Conservation (phyloP, 495 filamentous ascomycete genomes). For the Penicillium nucicola region DNA sequence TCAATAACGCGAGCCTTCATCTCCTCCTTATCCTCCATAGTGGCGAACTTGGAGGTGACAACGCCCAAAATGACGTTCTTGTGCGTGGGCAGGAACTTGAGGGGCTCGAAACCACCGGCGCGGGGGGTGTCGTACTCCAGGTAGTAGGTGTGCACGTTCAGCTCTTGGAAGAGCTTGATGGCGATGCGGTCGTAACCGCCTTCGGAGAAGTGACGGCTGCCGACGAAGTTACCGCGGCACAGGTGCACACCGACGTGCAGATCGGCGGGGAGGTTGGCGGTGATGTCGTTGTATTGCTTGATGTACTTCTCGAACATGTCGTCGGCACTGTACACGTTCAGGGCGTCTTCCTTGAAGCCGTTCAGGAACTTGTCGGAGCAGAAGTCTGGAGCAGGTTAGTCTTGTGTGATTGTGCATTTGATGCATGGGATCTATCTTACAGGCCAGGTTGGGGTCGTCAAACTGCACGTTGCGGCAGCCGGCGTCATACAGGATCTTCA, state of each 20-base stretch:
- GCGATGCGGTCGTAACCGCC: slow-evolving; percentile 80
- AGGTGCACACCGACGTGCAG: slow-evolving; percentile 75
- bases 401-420: not conserved
- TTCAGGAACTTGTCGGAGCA: slow-evolving; percentile 72
- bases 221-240: slow-evolving; percentile 79
- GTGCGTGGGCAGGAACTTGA: slow-evolving; percentile 65
- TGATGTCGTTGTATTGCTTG: slow-evolving; percentile 70
- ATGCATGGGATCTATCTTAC: slow-evolving; percentile 38
- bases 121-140: slow-evolving; percentile 79
- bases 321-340: slow-evolving; percentile 56
- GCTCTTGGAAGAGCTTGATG: slow-evolving; percentile 70
- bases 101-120: slow-evolving; percentile 74
- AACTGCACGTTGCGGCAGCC: slow-evolving; percentile 71
- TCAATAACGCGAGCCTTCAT: slow-evolving; percentile 65
- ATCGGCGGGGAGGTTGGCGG: slow-evolving; percentile 60
- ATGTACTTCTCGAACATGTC: slow-evolving; percentile 73
- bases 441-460: slow-evolving; percentile 74
- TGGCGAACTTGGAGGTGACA: slow-evolving; percentile 69
- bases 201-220: slow-evolving; percentile 73
- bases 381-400: slow-evolving; percentile 49
- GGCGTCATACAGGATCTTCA: slow-evolving; percentile 64
- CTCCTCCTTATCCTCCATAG: slow-evolving; percentile 71
- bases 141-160: slow-evolving; percentile 77
- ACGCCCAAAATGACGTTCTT: slow-evolving; percentile 77
- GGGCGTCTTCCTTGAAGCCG: slow-evolving; percentile 58